phyloP scores from a whole-genome alignment of 2,329 filamentous ascomycete species.

The Exophiala spinifera region DNA sequence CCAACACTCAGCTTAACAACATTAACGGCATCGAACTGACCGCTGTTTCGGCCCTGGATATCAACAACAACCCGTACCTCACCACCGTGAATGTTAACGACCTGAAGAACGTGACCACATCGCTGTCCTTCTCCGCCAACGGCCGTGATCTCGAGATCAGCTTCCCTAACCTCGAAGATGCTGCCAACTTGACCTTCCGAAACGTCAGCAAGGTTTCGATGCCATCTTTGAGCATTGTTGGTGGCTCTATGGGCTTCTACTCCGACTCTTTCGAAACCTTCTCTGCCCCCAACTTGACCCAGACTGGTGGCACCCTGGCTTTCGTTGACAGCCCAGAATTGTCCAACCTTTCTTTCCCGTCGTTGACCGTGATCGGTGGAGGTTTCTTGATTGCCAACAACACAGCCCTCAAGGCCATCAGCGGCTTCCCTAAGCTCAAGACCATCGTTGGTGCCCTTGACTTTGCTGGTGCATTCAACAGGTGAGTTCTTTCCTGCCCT shows the following conservation, averaged over 20 bases:
- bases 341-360: slow-evolving; percentile 72
- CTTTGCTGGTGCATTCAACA: slow-evolving; percentile 73
- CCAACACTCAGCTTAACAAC: slow-evolving; percentile 78
- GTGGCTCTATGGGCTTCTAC: slow-evolving; percentile 79
- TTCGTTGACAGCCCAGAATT: slow-evolving; percentile 57
- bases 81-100: slow-evolving; percentile 69
- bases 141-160: slow-evolving; percentile 66
- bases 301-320: slow-evolving; percentile 50
- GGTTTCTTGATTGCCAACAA: slow-evolving; percentile 89
- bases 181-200: slow-evolving; percentile 76
- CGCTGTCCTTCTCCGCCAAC: slow-evolving; percentile 77
- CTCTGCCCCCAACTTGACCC: slow-evolving; percentile 46
- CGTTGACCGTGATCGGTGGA: slow-evolving; percentile 67
- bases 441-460: slow-evolving; percentile 76
- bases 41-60: slow-evolving; percentile 68
- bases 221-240: slow-evolving; percentile 69
- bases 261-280: slow-evolving; percentile 59
- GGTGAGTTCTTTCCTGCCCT: slow-evolving; percentile 13
- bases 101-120: slow-evolving; percentile 69
- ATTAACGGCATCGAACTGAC: slow-evolving; percentile 78
- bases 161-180: slow-evolving; percentile 75
- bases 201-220: slow-evolving; percentile 73
- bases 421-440: slow-evolving; percentile 65
- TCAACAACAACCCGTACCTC: slow-evolving; percentile 88
- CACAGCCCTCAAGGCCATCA: slow-evolving; percentile 64